Evolutionary conservation across 805 yeast genomes (phyloP), one percentile per base, ranked within the genome.

Genomic region (Monosporozyma unispora): DNA sequence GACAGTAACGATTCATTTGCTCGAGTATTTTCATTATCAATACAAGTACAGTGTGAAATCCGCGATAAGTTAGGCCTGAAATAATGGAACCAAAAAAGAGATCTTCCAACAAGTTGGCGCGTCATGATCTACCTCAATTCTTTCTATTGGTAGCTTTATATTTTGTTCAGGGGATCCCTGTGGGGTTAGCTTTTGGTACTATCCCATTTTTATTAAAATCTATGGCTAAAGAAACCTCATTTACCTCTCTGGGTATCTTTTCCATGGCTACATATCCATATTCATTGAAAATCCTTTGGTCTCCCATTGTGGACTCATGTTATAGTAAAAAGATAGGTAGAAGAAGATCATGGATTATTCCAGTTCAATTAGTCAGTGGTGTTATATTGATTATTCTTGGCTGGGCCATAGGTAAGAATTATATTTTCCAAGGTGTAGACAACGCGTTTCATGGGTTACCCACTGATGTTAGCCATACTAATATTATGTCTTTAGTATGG

Each of bases 241-340:
- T 87, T 62, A 81, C 96, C 0, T 95, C 90, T 59, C 86, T 93
- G 7, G 99, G 98, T 1, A 62, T 90, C 2, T 93, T 93, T 64
- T 80, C 96, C 2, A 71, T 93, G 54, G 97, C 98, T 0, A 81
- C 96, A 3, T 93, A 93, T 61, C 99, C 99, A 1, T 93, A 93
- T 68, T 86, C 96, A 8, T 70, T 93, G 55, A 93, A 93, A 66
- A 75, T 93, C 50, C 68, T 91, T 44, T 93, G 99, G 98, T 86
- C 96, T 12, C 99, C 99, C 0, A 77, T 93, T 16, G 97, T 93
- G 9, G 99, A 93, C 64, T 90, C 97, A 1, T 64, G 87, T 18
- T 93, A 83, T 62, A 75, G 74, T 52, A 72, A 72, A 23, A 71
- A 67, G 44, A 57, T 86, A 31, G 99, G 99, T 3, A 77, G 97